Evolutionary conservation across 176 grass and related monocot genomes (phyloP).

Genomic region (Cenchrus fungigraminus): DNA sequence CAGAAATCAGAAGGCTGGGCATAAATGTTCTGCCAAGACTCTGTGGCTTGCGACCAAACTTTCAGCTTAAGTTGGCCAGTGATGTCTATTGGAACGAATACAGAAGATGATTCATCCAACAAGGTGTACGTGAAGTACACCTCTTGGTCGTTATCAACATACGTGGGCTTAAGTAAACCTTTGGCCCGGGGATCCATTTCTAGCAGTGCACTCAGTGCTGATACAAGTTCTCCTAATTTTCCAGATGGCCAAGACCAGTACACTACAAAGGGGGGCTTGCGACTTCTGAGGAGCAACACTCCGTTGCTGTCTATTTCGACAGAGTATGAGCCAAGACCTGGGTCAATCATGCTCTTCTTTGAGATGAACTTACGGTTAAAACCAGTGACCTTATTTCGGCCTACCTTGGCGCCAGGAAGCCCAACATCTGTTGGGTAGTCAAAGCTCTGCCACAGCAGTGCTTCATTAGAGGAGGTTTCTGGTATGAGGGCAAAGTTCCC

Average conservation of each 20-base stretch:
- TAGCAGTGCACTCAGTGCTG: not conserved
- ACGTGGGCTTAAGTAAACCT: constrained; percentile 20
- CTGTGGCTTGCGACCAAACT: not conserved
- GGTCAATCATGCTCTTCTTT: not conserved
- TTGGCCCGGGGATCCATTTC: constrained; percentile 28
- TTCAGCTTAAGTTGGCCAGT: constrained; percentile 10
- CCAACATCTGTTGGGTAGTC: not conserved
- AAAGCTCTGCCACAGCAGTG: not conserved
- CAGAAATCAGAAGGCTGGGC: constrained; percentile 18
- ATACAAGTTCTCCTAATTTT: not conserved
- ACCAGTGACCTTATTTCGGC: not conserved
- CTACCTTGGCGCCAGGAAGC: not conserved
- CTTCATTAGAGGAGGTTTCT: not conserved
- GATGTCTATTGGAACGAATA: constrained; percentile 4
- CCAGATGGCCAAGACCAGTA: constrained; percentile 29
- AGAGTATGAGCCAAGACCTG: not conserved
- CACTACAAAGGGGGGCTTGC: constrained; percentile 13
- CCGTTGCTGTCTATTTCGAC: not conserved
- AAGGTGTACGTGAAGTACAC: constrained; percentile 19
- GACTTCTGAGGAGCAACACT: not conserved
- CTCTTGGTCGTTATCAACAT: constrained; percentile 1
- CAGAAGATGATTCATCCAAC: not conserved
- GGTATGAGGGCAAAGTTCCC: not conserved
- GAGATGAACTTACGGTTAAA: not conserved
- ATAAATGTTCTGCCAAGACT: constrained; percentile 13